Evolutionary conservation across 2,329 filamentous ascomycete species (phyloP).

Genomic region (Ceratocystis alfenasii): DNA sequence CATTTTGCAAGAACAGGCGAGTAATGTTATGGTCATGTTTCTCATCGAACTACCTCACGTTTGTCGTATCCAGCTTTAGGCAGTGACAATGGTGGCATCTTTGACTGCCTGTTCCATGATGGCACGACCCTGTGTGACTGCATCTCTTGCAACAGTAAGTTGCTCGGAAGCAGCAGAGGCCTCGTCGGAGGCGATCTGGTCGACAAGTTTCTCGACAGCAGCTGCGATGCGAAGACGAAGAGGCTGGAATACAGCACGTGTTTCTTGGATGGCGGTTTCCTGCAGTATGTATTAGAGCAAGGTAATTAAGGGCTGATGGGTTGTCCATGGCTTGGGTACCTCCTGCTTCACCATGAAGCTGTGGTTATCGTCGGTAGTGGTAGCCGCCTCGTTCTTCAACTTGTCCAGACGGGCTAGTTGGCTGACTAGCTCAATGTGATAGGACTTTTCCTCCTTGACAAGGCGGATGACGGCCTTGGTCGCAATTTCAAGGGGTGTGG

Average conservation of each 20-base stretch:
- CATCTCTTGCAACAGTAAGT: constrained; percentile 44
- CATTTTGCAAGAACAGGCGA: neutral
- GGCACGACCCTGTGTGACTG: constrained; percentile 39
- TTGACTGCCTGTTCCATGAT: constrained; percentile 18
- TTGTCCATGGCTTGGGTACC: constrained; percentile 37
- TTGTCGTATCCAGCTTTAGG: constrained; percentile 6
- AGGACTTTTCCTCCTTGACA: constrained; percentile 82
- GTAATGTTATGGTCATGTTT: neutral
- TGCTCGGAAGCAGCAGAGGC: constrained; percentile 38
- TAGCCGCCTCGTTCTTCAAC: constrained; percentile 36
- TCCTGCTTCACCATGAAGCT: constrained; percentile 74
- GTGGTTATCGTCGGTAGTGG: constrained; percentile 56
- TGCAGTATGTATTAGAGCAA: constrained; percentile 32
- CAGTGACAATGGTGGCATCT: constrained; percentile 16
- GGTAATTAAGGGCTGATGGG: neutral
- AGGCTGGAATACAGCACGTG: constrained; percentile 65
- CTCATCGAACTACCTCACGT: neutral
- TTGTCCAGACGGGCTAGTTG: constrained; percentile 62
- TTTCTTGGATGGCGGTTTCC: constrained; percentile 67
- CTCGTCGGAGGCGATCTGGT: constrained; percentile 56
- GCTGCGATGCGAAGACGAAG: constrained; percentile 59
- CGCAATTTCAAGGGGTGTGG: constrained; percentile 63
- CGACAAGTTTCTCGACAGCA: constrained; percentile 61
- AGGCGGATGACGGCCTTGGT: constrained; percentile 70
- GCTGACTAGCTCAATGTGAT: constrained; percentile 70